phyloP scores from a whole-genome alignment of 768 basidiomycete genomes.

The Boletus sensibilis region DNA sequence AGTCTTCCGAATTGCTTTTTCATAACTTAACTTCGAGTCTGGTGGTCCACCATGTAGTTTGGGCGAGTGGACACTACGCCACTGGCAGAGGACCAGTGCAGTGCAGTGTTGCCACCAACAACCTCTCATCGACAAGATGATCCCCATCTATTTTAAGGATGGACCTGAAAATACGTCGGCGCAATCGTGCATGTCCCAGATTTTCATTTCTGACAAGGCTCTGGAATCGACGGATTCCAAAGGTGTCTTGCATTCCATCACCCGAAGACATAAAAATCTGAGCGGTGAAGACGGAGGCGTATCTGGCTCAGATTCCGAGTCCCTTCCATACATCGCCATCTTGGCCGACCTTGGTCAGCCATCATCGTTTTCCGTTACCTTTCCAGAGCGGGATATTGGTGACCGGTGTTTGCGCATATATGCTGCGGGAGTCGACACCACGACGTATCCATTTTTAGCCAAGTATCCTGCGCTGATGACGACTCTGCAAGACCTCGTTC shows the following conservation, averaged over 20 bases:
- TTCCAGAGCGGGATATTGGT: neutral
- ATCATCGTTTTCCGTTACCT: constrained; percentile 1
- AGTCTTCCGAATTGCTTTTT: too few relatives aligned
- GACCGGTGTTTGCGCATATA: constrained; percentile 18
- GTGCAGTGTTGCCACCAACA: too few relatives aligned
- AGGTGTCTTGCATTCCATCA: neutral
- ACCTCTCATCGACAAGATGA: too few relatives aligned
- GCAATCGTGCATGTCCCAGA: constrained; percentile 18
- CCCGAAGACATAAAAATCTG: neutral
- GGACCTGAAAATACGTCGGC: neutral
- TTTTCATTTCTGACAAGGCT: constrained; percentile 23
- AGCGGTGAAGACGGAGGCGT: neutral
- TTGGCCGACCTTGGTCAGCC: constrained; percentile 11
- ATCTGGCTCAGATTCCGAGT: neutral
- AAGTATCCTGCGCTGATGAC: neutral
- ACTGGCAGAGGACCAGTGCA: too few relatives aligned
- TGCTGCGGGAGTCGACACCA: neutral
- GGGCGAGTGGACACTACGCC: too few relatives aligned
- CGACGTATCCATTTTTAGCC: constrained; percentile 10
- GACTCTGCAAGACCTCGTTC: neutral
- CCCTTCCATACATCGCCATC: constrained; percentile 16
- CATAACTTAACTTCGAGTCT: too few relatives aligned
- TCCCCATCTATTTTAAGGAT: too few relatives aligned
- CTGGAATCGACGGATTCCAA: neutral
- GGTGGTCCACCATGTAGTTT: too few relatives aligned